Percentiles rank a stretch among this genome's conserved stretches.
These are phyloP conservation scores for Moringa oleifera DNA, from an alignment of 345 rosid genomes.

Conservation along the genomic window DNA sequence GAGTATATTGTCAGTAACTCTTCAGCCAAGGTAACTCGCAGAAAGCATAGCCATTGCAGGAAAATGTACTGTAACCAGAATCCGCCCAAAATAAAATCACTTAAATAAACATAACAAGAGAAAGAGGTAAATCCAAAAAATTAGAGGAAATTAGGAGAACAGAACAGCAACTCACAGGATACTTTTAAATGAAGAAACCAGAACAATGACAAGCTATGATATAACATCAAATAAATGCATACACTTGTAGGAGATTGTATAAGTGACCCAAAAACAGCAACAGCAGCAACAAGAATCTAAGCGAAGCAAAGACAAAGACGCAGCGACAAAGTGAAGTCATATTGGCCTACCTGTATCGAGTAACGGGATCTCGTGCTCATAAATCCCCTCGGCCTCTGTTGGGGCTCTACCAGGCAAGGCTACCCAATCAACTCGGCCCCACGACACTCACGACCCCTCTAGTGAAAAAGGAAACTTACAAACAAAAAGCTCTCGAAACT, in stretches of 20 bases:
- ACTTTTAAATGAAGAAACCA: not conserved
- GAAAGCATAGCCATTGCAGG: not conserved
- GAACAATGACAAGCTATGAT: not conserved
- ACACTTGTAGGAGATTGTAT: too few species aligned
- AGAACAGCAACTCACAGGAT: not conserved
- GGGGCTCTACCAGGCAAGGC: constrained; percentile 29
- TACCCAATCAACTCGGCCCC: constrained; percentile 27
- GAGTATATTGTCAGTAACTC: too few species aligned
- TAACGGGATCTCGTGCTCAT: constrained; percentile 79
- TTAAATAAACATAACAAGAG: too few species aligned
- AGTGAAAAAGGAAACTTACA: not conserved
- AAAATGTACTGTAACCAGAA: not conserved
- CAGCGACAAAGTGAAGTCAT: constrained; percentile 12
- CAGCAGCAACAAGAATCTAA: constrained; percentile 12
- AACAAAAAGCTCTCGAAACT: too few species aligned
- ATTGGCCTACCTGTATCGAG: constrained; percentile 42
- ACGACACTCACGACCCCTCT: constrained; percentile 11
- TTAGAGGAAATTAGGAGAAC: not conserved
- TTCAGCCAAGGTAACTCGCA: too few species aligned
- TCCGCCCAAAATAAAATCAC: not conserved
- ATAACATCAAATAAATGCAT: too few species aligned
- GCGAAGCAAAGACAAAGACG: constrained; percentile 18
- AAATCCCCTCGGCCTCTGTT: constrained; percentile 38
- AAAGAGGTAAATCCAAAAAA: too few species aligned
- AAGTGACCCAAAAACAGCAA: constrained; percentile 9